A percentile compares a stretch with the other conserved stretches of the same genome.
These are phyloP conservation scores for Phytopythium vexans DNA, from an alignment of 352 stramenopile species.

Conservation along the genomic window DNA sequence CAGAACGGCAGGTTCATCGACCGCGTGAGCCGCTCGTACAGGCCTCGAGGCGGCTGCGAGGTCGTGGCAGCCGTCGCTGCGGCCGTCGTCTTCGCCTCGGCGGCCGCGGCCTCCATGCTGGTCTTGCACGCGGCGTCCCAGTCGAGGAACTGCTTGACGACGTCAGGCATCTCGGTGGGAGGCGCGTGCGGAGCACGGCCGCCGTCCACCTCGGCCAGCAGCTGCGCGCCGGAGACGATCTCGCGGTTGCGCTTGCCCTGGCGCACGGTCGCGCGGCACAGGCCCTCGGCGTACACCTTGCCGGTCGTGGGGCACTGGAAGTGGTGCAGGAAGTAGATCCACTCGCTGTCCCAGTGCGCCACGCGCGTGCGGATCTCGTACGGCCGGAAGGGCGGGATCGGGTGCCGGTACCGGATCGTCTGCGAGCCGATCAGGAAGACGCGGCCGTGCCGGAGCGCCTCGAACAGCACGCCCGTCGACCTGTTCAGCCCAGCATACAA, in stretches of 20 bases:
- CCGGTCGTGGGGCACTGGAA: constrained; percentile 58
- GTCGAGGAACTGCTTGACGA: constrained; percentile 36
- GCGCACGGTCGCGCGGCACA: constrained; percentile 34
- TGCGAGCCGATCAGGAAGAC: constrained; percentile 63
- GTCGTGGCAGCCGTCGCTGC: background rate
- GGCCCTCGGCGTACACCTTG: constrained; percentile 55
- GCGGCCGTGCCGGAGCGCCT: constrained; percentile 47
- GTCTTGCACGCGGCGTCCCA: constrained; percentile 34
- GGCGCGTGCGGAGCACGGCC: constrained; percentile 1
- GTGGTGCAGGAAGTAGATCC: constrained; percentile 58
- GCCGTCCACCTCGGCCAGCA: constrained; percentile 28
- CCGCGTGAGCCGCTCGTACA: constrained; percentile 35
- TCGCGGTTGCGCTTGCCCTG: constrained; percentile 11
- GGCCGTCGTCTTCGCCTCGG: constrained; percentile 7
- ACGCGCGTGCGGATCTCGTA: constrained; percentile 59
- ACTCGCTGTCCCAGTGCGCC: constrained; percentile 42
- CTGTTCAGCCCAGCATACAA: constrained; percentile 8
- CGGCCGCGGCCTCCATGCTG: constrained; percentile 18
- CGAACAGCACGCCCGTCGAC: constrained; percentile 41
- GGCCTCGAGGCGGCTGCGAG: constrained; percentile 6
- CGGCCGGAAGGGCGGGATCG: constrained; percentile 48
- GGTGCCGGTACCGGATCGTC: constrained; percentile 48
- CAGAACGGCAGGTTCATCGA: constrained; percentile 44
- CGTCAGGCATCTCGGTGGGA: constrained; percentile 32
- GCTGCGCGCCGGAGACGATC: constrained; percentile 19